phyloP scores from a whole-genome alignment of 176 grass and related monocot species.

The Carex parvula region DNA sequence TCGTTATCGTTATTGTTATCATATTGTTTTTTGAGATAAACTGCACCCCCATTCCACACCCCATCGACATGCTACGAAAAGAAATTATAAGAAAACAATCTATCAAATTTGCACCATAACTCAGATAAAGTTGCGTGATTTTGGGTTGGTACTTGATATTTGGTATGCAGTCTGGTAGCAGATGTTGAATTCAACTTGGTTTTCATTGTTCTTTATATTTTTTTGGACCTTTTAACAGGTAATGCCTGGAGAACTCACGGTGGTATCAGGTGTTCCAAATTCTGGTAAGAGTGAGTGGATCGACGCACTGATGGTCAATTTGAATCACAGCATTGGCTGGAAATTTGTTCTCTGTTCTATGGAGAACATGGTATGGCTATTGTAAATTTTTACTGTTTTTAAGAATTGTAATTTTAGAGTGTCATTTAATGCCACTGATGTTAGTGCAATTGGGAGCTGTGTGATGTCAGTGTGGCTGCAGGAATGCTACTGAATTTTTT shows the following conservation, averaged over 20 bases:
- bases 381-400: background rate
- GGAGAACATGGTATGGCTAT: conserved; percentile 74
- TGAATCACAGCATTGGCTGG: conserved; percentile 72
- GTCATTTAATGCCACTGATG: conserved; percentile 10
- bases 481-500: background rate
- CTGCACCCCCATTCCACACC: background rate
- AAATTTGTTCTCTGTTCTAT: conserved; percentile 95
- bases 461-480: background rate
- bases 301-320: conserved; percentile 90
- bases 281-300: conserved; percentile 99
- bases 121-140: background rate
- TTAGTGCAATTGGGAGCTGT: conserved; percentile 6
- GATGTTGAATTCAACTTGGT: background rate
- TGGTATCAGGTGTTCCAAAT: conserved; percentile 95
- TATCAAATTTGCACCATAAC: background rate
- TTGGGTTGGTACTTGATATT: background rate
- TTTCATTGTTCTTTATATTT: conserved; percentile 12
- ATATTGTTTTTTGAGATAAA: background rate
- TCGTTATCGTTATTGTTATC: background rate
- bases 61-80: background rate
- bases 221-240: conserved; percentile 43
- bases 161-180: background rate
- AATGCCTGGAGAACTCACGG: conserved; percentile 75
- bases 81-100: background rate
- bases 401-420: conserved; percentile 13